A percentile compares a stretch with the other conserved stretches of the same genome.
These are phyloP conservation scores for Aspergillus saccharolyticus DNA, from an alignment of 495 filamentous ascomycete genomes.

Conservation along the genomic window DNA sequence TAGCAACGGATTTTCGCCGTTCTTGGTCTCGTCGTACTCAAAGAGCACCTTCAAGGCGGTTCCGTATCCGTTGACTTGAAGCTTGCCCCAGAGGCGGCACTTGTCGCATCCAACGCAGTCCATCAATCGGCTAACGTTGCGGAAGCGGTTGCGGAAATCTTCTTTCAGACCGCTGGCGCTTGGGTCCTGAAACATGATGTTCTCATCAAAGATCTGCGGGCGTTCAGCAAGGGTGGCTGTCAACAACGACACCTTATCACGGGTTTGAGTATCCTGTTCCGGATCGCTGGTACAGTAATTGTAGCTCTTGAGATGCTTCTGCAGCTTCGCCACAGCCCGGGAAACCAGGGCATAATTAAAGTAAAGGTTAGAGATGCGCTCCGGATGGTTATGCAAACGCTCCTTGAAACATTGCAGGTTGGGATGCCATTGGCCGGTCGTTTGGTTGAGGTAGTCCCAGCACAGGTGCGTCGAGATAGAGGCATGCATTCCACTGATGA, in stretches of 20 bases:
- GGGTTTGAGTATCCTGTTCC: conserved; percentile 70
- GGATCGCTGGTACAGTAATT: conserved; percentile 89
- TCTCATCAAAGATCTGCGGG: conserved; percentile 87
- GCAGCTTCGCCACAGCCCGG: conserved; percentile 87
- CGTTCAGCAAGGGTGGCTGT: conserved; percentile 59
- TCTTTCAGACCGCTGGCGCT: conserved; percentile 77
- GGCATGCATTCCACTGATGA: conserved; percentile 96
- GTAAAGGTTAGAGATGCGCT: conserved; percentile 94
- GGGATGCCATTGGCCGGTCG: conserved; percentile 88
- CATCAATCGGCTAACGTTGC: conserved; percentile 94
- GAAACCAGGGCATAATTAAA: conserved; percentile 96
- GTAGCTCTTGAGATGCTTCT: conserved; percentile 73
- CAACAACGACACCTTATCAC: conserved; percentile 68
- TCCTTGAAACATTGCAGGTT: conserved; percentile 86
- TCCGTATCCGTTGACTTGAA: conserved; percentile 94
- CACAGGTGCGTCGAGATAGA: conserved; percentile 94
- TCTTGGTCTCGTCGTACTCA: conserved; percentile 81
- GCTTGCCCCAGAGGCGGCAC: conserved; percentile 94
- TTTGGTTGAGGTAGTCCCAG: conserved; percentile 94
- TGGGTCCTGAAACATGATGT: conserved; percentile 75
- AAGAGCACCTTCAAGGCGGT: conserved; percentile 94
- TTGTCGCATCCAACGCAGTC: conserved; percentile 99
- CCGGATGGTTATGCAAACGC: conserved; percentile 75
- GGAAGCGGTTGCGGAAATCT: conserved; percentile 95
- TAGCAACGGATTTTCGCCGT: conserved; percentile 66